Conservation (phyloP, 1,284 basidiomycete species). For the Boletus sp. region DNA sequence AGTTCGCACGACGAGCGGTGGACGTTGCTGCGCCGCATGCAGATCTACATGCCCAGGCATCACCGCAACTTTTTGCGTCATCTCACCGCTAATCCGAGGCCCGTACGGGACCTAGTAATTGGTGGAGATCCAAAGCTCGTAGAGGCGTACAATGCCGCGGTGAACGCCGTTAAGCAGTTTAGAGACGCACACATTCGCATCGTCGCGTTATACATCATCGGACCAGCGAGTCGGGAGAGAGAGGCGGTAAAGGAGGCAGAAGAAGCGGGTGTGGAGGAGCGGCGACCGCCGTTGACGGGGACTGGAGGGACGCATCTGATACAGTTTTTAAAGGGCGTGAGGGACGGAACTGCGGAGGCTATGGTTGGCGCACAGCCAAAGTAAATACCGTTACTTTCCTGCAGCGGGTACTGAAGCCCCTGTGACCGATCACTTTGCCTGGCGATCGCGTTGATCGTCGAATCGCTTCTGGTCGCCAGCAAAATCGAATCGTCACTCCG, state of each 20-base stretch:
- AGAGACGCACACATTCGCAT: slow-evolving; percentile 87
- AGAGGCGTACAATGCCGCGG: slow-evolving; percentile 71
- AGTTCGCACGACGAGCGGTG: slow-evolving; percentile 34
- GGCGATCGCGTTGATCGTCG: not conserved
- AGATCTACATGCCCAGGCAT: slow-evolving; percentile 85
- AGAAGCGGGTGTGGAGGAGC: slow-evolving; percentile 29
- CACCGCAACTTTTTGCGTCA: slow-evolving; percentile 88
- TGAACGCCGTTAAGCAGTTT: slow-evolving; percentile 74
- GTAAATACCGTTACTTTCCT: not conserved
- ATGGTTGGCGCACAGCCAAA: slow-evolving; percentile 2
- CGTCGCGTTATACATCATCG: slow-evolving; percentile 80
- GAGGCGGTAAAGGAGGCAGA: slow-evolving; percentile 5
- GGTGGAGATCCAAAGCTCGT: slow-evolving; percentile 36
- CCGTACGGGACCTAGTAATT: slow-evolving; percentile 40
- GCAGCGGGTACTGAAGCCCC: too few species aligned
- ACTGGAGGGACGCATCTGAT: slow-evolving; percentile 81
- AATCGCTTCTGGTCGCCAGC: not conserved
- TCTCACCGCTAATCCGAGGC: slow-evolving; percentile 60
- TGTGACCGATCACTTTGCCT: not conserved
- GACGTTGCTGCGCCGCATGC: slow-evolving; percentile 77
- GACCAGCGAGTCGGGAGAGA: slow-evolving; percentile 50
- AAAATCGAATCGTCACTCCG: not conserved
- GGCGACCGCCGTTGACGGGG: slow-evolving; percentile 49
- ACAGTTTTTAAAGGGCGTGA: slow-evolving; percentile 22
- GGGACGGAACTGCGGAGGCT: slow-evolving; percentile 27